Evolutionary conservation across 2,329 filamentous ascomycete genomes (phyloP).

Genomic region (Penicillium corylophilum): DNA sequence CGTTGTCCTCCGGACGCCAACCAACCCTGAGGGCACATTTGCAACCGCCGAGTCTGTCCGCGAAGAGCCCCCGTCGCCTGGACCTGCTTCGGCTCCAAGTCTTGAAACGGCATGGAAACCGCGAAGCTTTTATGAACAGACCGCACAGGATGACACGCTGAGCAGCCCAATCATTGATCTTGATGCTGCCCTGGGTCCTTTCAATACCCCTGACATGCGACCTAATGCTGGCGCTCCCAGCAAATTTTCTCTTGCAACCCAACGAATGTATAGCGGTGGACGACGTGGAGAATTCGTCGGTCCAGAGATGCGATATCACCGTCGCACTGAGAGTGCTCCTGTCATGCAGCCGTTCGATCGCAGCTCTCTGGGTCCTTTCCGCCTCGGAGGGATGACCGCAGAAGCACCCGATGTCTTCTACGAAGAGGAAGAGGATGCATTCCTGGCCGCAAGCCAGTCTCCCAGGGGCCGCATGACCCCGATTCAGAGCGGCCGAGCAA

Average conservation of each 20-base stretch:
- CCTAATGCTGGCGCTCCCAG: conserved; percentile 31
- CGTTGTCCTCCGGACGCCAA: conserved; percentile 47
- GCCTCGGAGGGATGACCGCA: conserved; percentile 40
- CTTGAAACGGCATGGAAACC: conserved; percentile 45
- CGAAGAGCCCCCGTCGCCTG: conserved; percentile 15
- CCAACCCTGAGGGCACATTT: conserved; percentile 35
- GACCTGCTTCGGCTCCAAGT: conserved; percentile 21
- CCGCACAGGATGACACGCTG: conserved; percentile 60
- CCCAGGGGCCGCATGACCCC: conserved; percentile 14
- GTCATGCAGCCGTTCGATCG: conserved; percentile 51
- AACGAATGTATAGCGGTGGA: conserved; percentile 51
- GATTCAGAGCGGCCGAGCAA: background rate
- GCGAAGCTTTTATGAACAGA: conserved; percentile 46
- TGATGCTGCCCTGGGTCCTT: conserved; percentile 88
- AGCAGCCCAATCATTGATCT: conserved; percentile 81
- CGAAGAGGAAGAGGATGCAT: conserved; percentile 52
- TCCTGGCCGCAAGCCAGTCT: conserved; percentile 42
- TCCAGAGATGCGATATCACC: conserved; percentile 51
- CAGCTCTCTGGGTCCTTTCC: conserved; percentile 36
- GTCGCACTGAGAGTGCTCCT: conserved; percentile 51
- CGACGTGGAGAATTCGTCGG: conserved; percentile 47
- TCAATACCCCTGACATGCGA: conserved; percentile 66
- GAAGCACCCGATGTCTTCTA: conserved; percentile 50
- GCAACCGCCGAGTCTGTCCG: conserved; percentile 17
- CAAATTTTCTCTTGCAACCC: conserved; percentile 42